Percentiles rank a stretch among this genome's conserved stretches.
Conservation (phyloP, 768 basidiomycete genomes). For the Lactifluus hygrophoroides region DNA sequence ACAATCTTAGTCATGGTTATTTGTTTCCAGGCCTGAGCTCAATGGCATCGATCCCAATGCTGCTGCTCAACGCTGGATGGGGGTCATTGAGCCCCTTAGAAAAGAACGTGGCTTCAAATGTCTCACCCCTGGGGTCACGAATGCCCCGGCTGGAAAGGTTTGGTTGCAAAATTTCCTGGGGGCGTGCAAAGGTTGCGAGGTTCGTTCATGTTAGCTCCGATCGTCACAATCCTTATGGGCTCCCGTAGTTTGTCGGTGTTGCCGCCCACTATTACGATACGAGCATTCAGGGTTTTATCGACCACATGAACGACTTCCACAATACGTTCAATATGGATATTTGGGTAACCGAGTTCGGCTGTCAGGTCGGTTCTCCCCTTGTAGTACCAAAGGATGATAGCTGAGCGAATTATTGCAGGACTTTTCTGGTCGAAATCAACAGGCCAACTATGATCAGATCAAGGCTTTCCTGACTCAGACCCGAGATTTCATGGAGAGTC, state of each 20-base stretch:
- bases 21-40: slow-evolving; percentile 54
- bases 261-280: slow-evolving; percentile 68
- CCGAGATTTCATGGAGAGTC: slow-evolving; percentile 35
- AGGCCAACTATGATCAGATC: slow-evolving; percentile 25
- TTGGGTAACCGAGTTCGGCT: slow-evolving; percentile 67
- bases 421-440: slow-evolving; percentile 39
- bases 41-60: slow-evolving; percentile 36
- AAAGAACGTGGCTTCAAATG: slow-evolving; percentile 48
- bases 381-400: background rate
- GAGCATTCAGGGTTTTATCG: slow-evolving; percentile 38
- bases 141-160: slow-evolving; percentile 42
- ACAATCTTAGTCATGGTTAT: slow-evolving; percentile 24
- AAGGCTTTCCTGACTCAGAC: slow-evolving; percentile 29
- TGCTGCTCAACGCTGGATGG: slow-evolving; percentile 49
- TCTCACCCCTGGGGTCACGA: slow-evolving; percentile 60
- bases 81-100: slow-evolving; percentile 52
- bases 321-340: slow-evolving; percentile 35
- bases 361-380: slow-evolving; percentile 33
- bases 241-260: slow-evolving; percentile 43
- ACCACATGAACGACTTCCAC: slow-evolving; percentile 42
- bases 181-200: slow-evolving; percentile 44
- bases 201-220: slow-evolving; percentile 21
- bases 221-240: background rate
- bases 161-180: slow-evolving; percentile 61
- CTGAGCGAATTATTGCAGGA: slow-evolving; percentile 31